These are phyloP conservation scores for Rhodotorula toruloides DNA, from an alignment of 768 basidiomycete genomes.

Conservation along the genomic window DNA sequence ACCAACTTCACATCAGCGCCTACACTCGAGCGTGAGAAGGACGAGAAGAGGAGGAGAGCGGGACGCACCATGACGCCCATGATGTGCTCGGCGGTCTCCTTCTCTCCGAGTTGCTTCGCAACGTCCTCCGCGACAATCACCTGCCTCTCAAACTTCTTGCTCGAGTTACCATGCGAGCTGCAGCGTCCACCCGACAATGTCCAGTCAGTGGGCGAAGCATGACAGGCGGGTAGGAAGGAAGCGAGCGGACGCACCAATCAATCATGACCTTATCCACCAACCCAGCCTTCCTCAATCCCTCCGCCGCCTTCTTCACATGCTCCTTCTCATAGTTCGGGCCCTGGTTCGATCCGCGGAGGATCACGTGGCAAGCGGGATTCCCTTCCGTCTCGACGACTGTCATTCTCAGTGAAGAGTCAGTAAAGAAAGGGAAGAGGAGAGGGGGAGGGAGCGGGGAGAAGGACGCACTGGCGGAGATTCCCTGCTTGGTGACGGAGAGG, in stretches of 20 bases:
- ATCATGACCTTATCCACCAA: slow-evolving; percentile 83
- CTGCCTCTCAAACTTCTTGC: slow-evolving; percentile 85
- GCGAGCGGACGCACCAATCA: slow-evolving; percentile 35
- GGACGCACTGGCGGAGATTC: slow-evolving; percentile 64
- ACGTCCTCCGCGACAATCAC: slow-evolving; percentile 83
- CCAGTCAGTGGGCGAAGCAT: too few relatives aligned
- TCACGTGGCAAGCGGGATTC: slow-evolving; percentile 86
- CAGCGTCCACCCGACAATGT: slow-evolving; percentile 48
- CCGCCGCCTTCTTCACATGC: slow-evolving; percentile 68
- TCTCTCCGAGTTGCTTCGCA: slow-evolving; percentile 49
- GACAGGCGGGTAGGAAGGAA: too few relatives aligned
- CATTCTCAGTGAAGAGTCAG: too few relatives aligned
- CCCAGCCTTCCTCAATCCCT: slow-evolving; percentile 71
- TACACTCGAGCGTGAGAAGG: neutral
- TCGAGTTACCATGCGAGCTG: slow-evolving; percentile 94
- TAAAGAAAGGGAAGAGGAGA: too few relatives aligned
- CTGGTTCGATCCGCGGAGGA: slow-evolving; percentile 79
- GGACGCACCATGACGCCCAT: slow-evolving; percentile 96
- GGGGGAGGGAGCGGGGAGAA: neutral
- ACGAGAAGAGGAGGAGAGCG: slow-evolving; percentile 50
- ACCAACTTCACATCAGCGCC: neutral
- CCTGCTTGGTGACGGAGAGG: slow-evolving; percentile 94
- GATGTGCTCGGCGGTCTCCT: slow-evolving; percentile 59
- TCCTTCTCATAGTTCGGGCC: slow-evolving; percentile 85
- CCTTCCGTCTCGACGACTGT: slow-evolving; percentile 88